phyloP scores from a whole-genome alignment of 1,284 basidiomycete genomes.

The Moesziomyces sp. region DNA sequence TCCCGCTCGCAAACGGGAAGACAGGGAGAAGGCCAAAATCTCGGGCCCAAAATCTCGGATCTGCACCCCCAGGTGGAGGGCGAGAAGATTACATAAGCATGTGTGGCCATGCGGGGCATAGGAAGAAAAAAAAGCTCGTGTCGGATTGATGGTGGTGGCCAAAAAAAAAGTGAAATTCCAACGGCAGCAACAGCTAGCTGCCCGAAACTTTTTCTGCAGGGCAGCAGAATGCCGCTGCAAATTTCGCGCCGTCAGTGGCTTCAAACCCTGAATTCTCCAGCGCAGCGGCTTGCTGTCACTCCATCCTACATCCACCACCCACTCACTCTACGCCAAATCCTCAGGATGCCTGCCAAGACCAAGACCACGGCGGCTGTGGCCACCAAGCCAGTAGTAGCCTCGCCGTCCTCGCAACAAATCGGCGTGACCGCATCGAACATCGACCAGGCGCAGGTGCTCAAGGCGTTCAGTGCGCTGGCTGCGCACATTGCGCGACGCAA shows the following conservation, averaged over 20 bases:
- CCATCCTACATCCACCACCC: neutral
- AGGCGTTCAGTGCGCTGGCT: constrained; percentile 60
- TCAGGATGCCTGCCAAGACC: constrained; percentile 18
- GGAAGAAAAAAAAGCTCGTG: no score
- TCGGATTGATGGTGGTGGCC: no score
- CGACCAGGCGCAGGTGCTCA: constrained; percentile 50
- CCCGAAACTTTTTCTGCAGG: no score
- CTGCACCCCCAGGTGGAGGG: constrained; percentile 11
- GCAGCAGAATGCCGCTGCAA: neutral
- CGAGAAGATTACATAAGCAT: constrained; percentile 22
- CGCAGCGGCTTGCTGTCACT: neutral
- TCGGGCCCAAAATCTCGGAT: no score
- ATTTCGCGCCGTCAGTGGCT: no score
- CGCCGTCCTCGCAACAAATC: constrained; percentile 18
- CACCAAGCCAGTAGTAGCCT: constrained; percentile 30
- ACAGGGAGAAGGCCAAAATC: no score
- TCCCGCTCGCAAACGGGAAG: no score
- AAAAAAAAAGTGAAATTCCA: no score
- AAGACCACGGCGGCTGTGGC: constrained; percentile 3
- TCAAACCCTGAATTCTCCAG: no score
- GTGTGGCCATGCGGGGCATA: neutral
- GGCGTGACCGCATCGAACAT: constrained; percentile 41
- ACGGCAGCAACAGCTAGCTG: no score
- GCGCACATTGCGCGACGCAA: constrained; percentile 41
- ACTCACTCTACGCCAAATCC: neutral